Evolutionary conservation across 768 basidiomycete genomes (phyloP).

Genomic region (Symmetrospora coprosmae): DNA sequence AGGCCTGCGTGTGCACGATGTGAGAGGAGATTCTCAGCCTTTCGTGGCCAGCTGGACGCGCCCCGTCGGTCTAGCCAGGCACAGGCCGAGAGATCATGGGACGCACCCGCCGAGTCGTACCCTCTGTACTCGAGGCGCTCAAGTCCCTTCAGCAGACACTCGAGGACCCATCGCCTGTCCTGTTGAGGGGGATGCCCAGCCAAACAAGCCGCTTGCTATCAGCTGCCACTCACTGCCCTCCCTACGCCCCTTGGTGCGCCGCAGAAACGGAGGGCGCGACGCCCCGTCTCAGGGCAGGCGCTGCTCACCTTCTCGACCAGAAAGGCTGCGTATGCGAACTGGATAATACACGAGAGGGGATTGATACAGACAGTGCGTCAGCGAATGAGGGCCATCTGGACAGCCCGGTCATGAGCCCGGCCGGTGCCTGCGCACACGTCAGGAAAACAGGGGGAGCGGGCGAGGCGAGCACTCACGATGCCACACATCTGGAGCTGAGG

Average conservation of each 20-base stretch:
- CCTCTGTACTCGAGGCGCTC: conserved; percentile 94
- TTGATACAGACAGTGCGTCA: neutral
- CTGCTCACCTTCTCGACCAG: conserved; percentile 76
- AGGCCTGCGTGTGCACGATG: no score
- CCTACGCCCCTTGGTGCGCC: neutral
- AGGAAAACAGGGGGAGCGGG: no score
- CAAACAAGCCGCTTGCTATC: neutral
- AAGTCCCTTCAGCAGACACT: conserved; percentile 77
- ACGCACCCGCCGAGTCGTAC: conserved; percentile 70
- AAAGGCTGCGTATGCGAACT: conserved; percentile 82
- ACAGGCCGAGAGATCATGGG: neutral
- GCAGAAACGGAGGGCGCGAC: neutral
- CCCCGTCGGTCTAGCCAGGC: neutral
- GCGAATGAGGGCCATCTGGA: neutral
- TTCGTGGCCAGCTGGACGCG: neutral
- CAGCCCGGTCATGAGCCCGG: neutral
- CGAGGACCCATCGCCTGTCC: conserved; percentile 80
- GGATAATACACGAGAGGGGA: neutral
- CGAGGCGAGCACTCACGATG: conserved; percentile 23
- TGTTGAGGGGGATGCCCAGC: conserved; percentile 36
- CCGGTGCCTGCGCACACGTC: neutral
- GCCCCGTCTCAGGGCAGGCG: neutral
- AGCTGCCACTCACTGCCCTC: no score
- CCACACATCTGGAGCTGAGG: conserved; percentile 16
- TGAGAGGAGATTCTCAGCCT: neutral